These are phyloP conservation scores for Populus nigra DNA, from an alignment of 345 rosid species.

Conservation along the genomic window DNA sequence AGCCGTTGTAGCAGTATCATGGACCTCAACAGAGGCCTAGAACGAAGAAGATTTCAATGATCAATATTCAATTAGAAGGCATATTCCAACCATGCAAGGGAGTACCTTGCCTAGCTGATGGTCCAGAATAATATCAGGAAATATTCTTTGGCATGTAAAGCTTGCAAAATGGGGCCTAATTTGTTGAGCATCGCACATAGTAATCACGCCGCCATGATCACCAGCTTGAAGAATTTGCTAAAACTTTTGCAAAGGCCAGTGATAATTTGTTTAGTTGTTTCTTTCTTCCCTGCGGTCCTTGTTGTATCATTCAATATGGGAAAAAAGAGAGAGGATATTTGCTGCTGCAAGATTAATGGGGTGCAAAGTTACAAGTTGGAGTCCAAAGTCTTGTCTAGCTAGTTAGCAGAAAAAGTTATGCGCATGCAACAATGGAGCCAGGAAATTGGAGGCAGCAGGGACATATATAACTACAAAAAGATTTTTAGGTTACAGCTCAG, in stretches of 20 bases:
- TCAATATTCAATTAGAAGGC: neutral
- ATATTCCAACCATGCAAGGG: neutral
- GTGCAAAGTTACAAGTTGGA: neutral
- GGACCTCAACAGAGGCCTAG: neutral
- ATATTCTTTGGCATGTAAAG: neutral
- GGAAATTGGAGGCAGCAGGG: neutral
- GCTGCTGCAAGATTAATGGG: neutral
- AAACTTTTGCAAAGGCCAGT: neutral
- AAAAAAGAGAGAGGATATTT: neutral
- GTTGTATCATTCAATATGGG: neutral
- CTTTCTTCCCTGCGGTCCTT: neutral
- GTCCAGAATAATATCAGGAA: neutral
- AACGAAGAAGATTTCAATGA: neutral
- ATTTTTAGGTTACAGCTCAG: neutral
- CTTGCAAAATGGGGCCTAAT: conserved; percentile 26
- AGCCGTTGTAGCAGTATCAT: neutral
- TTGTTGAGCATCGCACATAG: conserved; percentile 15
- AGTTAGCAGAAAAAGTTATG: neutral
- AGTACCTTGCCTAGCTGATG: neutral
- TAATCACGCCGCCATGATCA: conserved; percentile 37
- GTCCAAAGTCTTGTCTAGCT: neutral
- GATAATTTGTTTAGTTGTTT: neutral
- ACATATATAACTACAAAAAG: neutral
- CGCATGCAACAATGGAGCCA: neutral
- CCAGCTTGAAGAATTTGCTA: neutral